These are phyloP conservation scores for Peronospora tabacina DNA, from an alignment of 352 stramenopile genomes.

Conservation along the genomic window DNA sequence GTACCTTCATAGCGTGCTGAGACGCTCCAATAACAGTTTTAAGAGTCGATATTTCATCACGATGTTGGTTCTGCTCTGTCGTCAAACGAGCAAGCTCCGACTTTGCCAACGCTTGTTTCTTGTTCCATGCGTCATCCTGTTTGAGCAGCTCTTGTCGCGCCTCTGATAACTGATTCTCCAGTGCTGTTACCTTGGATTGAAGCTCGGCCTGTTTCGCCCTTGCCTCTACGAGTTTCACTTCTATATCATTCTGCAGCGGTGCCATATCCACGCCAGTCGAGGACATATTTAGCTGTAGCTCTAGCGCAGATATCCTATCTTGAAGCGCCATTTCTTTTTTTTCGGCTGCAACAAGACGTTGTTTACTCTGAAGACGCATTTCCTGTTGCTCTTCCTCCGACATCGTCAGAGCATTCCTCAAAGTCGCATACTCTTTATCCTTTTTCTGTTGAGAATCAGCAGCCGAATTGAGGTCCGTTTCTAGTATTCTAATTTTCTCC, in stretches of 20 bases:
- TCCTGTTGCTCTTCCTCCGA: conserved; percentile 51
- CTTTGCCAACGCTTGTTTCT: conserved; percentile 21
- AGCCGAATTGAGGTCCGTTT: conserved; percentile 22
- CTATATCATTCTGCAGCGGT: conserved; percentile 14
- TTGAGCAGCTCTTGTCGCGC: conserved; percentile 22
- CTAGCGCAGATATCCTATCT: conserved; percentile 31
- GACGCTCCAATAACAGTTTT: conserved; percentile 7
- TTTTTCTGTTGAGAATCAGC: conserved; percentile 20
- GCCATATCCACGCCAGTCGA: conserved; percentile 11
- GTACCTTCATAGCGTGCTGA: conserved; percentile 6
- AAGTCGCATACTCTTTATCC: conserved; percentile 31
- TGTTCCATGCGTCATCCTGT: conserved; percentile 25
- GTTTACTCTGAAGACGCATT: conserved; percentile 50
- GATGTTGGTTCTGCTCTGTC: conserved; percentile 15
- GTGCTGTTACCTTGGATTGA: conserved; percentile 20
- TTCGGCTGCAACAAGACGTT: conserved; percentile 40
- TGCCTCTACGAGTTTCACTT: conserved; percentile 10
- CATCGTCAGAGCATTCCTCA: conserved; percentile 26
- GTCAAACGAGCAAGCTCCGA: conserved; percentile 15
- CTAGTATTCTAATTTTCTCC: conserved; percentile 34
- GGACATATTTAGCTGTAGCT: conserved; percentile 27
- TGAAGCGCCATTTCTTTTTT: conserved; percentile 31
- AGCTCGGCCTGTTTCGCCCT: conserved; percentile 20
- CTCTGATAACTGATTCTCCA: conserved; percentile 31
- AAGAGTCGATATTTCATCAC: conserved; percentile 14